These are phyloP conservation scores for Scedosporium boydii DNA, from an alignment of 2,329 filamentous ascomycete species.

Conservation along the genomic window DNA sequence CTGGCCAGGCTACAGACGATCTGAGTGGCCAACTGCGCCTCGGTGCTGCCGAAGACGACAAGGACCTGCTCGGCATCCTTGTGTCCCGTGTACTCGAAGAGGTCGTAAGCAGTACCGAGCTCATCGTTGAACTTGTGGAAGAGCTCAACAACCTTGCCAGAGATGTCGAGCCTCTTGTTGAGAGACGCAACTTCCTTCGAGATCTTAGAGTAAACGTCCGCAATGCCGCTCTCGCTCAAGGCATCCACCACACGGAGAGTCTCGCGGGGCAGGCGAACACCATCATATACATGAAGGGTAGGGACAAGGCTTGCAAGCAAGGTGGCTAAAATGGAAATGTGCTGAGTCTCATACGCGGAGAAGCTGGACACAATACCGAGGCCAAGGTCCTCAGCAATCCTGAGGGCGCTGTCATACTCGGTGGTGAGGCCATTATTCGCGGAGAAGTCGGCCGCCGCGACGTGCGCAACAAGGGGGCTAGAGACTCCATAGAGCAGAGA, in stretches of 20 bases:
- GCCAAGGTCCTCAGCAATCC: slow-evolving; percentile 80
- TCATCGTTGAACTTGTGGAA: slow-evolving; percentile 76
- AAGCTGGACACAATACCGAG: slow-evolving; percentile 76
- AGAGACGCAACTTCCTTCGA: slow-evolving; percentile 50
- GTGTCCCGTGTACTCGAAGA: slow-evolving; percentile 92
- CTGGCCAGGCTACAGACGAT: slow-evolving; percentile 63
- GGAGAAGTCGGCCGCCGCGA: slow-evolving; percentile 83
- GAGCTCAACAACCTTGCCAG: slow-evolving; percentile 62
- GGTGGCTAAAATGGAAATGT: slow-evolving; percentile 87
- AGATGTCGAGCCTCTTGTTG: slow-evolving; percentile 61
- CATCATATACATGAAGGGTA: slow-evolving; percentile 84
- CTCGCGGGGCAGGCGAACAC: slow-evolving; percentile 72
- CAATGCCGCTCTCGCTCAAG: slow-evolving; percentile 62
- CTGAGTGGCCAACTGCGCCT: slow-evolving; percentile 78
- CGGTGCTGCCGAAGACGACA: slow-evolving; percentile 86
- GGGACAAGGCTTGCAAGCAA: slow-evolving; percentile 68
- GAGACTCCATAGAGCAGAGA: slow-evolving; percentile 84
- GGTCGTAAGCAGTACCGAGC: slow-evolving; percentile 83
- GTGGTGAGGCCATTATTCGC: slow-evolving; percentile 62
- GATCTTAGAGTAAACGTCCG: slow-evolving; percentile 59
- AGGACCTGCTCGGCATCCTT: slow-evolving; percentile 69
- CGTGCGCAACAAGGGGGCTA: slow-evolving; percentile 85
- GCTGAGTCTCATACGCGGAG: slow-evolving; percentile 85
- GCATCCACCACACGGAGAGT: slow-evolving; percentile 74
- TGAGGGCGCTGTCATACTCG: slow-evolving; percentile 76